Conservation (phyloP, 352 stramenopile species). For the Hyaloperonospora arabidopsidis region DNA sequence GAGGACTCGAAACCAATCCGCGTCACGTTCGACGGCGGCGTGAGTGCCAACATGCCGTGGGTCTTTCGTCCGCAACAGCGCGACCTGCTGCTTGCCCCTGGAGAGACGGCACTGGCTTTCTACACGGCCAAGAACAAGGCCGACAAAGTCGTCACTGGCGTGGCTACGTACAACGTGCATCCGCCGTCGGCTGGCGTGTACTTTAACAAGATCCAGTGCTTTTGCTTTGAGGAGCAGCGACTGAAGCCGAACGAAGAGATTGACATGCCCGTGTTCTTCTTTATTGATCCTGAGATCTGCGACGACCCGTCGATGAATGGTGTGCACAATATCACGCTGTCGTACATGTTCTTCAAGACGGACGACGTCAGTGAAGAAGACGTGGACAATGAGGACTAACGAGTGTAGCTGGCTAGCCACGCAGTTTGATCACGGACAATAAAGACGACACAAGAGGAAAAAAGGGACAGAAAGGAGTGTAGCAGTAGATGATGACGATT, state of each 20-base stretch:
- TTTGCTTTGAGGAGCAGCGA: conserved; percentile 99
- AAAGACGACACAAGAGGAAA: no score
- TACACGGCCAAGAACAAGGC: conserved; percentile 97
- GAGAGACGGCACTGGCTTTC: conserved; percentile 98
- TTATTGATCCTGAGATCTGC: conserved; percentile 98
- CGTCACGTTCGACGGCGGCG: conserved; percentile 94
- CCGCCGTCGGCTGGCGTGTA: conserved; percentile 94
- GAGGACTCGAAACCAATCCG: conserved; percentile 90
- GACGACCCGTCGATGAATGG: conserved; percentile 95
- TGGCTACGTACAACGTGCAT: conserved; percentile 99
- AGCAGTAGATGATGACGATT: no score
- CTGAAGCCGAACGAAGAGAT: conserved; percentile 96
- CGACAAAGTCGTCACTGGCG: conserved; percentile 95
- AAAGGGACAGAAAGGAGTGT: no score
- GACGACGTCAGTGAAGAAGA: conserved; percentile 90
- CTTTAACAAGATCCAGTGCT: conserved; percentile 99
- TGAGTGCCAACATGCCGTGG: conserved; percentile 94
- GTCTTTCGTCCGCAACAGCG: conserved; percentile 93
- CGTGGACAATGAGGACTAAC: conserved; percentile 60
- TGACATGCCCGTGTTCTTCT: conserved; percentile 99
- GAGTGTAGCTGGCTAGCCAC: no score
- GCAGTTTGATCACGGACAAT: no score
- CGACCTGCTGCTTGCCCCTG: conserved; percentile 90
- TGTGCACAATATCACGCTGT: conserved; percentile 96
- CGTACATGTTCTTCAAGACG: conserved; percentile 98